Evolutionary conservation across 306 rosid genomes (phyloP), one percentile per base, ranked within the genome.

Genomic region (Trichosanthes cucumerina): DNA sequence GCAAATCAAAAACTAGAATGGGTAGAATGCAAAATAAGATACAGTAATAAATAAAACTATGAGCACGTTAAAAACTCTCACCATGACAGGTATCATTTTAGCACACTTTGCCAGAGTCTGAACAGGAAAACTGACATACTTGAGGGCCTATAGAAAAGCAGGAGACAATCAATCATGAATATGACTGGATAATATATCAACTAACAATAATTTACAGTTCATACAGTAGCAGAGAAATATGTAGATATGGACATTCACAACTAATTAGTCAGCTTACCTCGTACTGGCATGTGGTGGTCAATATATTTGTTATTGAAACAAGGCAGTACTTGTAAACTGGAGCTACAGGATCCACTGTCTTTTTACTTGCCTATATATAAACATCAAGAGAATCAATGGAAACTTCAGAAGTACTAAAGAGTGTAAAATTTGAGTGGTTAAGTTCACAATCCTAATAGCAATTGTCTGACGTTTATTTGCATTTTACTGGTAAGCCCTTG

Each of bases 21-120:
- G 34, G 47, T 70, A 71, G 79, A 41, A 54, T 59, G 44, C 5
- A 75, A 43, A 65, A 24, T 3, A 36, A 33, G 56, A 5, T 74
- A 13, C 46, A 77, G 3, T 38, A 26, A 44, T 60, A 72, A 64
- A 28, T 12, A 59, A 18, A 76, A 59, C 5, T 80, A 65, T 9
- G 28, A 39, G 57, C 8, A 9, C 19, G 44, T 52, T 62, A 53
- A 63, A 52, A 11, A 19, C 71, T 31, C 97, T 80, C 83, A 95
- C 99, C 99, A 95, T 95, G 69, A 95, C 99, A 47, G 99, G 99
- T 68, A 95, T 95, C 99, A 95, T 95, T 89, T 89, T 88, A 26
- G 98, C 98, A 84, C 97, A 93, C 86, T 95, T 95, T 0, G 99
- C 97, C 44, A 92, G 93, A 19, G 99, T 95, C 85, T 95, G 97